Percentiles rank a stretch among this genome's conserved stretches.
Conservation (phyloP, 176 grass and related monocot genomes). For the Raddia guianensis region DNA sequence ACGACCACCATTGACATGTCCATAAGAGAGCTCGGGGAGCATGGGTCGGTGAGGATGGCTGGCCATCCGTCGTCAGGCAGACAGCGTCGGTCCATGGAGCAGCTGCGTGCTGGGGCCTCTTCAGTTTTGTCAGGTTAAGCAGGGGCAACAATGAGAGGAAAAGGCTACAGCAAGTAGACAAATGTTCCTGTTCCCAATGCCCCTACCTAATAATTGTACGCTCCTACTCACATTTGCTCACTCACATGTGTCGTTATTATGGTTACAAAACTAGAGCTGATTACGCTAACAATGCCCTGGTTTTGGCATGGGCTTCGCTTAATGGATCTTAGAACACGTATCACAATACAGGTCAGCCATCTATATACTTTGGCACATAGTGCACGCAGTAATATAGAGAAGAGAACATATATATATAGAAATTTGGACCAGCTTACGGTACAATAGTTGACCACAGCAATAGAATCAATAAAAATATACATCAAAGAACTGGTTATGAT, state of each 20-base stretch:
- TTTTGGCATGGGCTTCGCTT: too few species aligned
- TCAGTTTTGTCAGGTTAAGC: conserved; percentile 29
- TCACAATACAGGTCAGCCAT: too few species aligned
- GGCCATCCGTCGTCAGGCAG: conserved; percentile 31
- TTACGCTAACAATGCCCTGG: conserved; percentile 1
- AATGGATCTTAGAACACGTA: too few species aligned
- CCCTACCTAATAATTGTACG: conserved; percentile 38
- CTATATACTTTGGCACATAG: too few species aligned
- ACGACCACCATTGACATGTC: neutral
- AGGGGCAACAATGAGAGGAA: neutral
- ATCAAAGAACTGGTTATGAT: too few species aligned
- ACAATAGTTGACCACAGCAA: too few species aligned
- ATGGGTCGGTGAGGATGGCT: conserved; percentile 28
- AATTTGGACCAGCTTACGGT: too few species aligned
- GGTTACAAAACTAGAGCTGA: conserved; percentile 33
- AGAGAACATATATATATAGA: too few species aligned
- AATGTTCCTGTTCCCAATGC: conserved; percentile 31
- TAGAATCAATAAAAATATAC: too few species aligned
- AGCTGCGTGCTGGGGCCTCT: neutral
- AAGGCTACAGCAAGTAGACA: conserved; percentile 27
- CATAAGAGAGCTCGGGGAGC: conserved; percentile 21
- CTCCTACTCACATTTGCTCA: conserved; percentile 24
- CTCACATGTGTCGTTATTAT: conserved; percentile 45
- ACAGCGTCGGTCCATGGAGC: conserved; percentile 31
- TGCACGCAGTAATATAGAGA: too few species aligned